Evolutionary conservation across 768 basidiomycete genomes (phyloP).

Genomic region (Lanmaoa rubissima): DNA sequence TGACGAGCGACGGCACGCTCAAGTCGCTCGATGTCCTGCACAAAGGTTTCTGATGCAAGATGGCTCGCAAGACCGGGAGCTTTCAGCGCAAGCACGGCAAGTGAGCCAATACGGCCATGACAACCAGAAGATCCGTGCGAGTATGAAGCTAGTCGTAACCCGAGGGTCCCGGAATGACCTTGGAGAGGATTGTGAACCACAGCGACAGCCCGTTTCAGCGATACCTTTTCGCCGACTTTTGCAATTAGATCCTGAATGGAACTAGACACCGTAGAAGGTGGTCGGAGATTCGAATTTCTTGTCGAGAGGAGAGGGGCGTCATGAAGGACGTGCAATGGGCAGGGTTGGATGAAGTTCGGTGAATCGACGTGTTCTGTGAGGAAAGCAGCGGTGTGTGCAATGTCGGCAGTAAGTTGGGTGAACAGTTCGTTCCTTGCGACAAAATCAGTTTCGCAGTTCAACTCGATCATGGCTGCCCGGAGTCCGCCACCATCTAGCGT

Average conservation of each 20-base stretch:
- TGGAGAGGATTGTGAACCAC: constrained; percentile 39
- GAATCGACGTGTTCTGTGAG: constrained; percentile 45
- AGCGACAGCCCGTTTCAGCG: constrained; percentile 56
- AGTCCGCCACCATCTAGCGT: constrained; percentile 44
- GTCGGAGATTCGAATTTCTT: constrained; percentile 28
- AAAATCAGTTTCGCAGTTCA: constrained; percentile 97
- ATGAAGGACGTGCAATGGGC: constrained; percentile 49
- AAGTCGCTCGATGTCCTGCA: constrained; percentile 56
- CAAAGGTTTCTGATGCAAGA: constrained; percentile 48
- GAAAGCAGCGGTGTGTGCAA: constrained; percentile 82
- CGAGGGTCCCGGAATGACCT: constrained; percentile 33
- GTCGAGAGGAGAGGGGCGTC: constrained; percentile 68
- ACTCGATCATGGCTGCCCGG: constrained; percentile 84
- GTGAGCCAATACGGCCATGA: constrained; percentile 59
- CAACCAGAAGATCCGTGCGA: constrained; percentile 54
- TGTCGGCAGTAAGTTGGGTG: constrained; percentile 67
- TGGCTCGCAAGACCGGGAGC: constrained; percentile 45
- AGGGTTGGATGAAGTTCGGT: constrained; percentile 43
- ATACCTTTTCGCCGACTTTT: constrained; percentile 79
- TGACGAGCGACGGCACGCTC: constrained; percentile 81
- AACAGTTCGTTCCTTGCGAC: constrained; percentile 87
- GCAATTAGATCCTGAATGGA: constrained; percentile 70
- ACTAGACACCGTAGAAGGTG: constrained; percentile 50
- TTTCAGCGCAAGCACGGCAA: constrained; percentile 55
- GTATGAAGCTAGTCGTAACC: constrained; percentile 55